Percentiles rank a stretch among this genome's conserved stretches.
These are phyloP conservation scores for Pyrrhoderma lamaoense DNA, from an alignment of 1,284 basidiomycete genomes.

Conservation along the genomic window DNA sequence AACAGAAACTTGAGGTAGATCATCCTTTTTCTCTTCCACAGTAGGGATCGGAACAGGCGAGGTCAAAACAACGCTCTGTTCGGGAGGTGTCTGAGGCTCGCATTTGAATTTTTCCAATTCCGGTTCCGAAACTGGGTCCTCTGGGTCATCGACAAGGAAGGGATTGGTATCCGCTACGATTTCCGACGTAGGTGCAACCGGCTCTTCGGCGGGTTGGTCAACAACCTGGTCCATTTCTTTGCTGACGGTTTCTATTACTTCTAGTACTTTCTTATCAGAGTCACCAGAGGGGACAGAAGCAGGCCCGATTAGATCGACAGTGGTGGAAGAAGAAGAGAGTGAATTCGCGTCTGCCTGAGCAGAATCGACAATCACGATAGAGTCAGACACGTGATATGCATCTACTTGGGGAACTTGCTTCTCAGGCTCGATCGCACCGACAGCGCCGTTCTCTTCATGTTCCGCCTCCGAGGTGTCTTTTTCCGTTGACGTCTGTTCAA, in stretches of 20 bases:
- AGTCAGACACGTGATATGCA: slow-evolving; percentile 3
- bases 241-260: not conserved
- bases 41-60: slow-evolving; percentile 1
- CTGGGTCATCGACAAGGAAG: slow-evolving; percentile 19
- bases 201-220: not conserved
- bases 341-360: slow-evolving; percentile 5
- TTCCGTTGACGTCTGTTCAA: not conserved
- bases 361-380: slow-evolving; percentile 16
- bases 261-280: not conserved
- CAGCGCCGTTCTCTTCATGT: not conserved
- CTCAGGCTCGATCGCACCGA: not conserved
- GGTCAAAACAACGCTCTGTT: not conserved
- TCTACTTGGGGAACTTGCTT: not conserved
- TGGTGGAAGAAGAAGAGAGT: slow-evolving; percentile 14
- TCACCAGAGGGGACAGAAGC: not conserved
- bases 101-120: not conserved
- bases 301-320: slow-evolving; percentile 10
- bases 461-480: not conserved
- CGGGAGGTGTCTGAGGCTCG: not conserved
- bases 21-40: not conserved
- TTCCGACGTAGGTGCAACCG: not conserved
- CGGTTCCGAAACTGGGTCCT: slow-evolving; percentile 17
- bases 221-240: slow-evolving; percentile 7
- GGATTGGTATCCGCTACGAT: slow-evolving; percentile 11
- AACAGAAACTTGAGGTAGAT: not conserved